Percentiles rank a stretch among this genome's conserved stretches.
These are phyloP conservation scores for Drechslera avenae DNA, from an alignment of 2,329 filamentous ascomycete species.

Conservation along the genomic window DNA sequence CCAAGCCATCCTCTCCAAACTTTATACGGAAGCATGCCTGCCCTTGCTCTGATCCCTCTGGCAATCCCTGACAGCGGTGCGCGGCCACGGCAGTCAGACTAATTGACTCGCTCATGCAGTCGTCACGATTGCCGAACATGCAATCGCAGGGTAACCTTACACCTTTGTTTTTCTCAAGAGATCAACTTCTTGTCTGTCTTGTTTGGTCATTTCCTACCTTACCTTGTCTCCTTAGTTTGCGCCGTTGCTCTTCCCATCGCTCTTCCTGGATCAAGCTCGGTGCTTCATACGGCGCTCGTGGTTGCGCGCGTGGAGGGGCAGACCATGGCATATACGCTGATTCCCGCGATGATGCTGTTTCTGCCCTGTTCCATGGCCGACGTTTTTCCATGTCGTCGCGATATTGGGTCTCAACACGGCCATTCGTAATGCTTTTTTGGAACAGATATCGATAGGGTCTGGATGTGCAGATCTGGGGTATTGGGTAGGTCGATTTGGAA, in stretches of 20 bases:
- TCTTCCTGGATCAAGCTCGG: slow-evolving; percentile 15
- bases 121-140: slow-evolving; percentile 1
- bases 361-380: too few relatives aligned
- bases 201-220: background rate
- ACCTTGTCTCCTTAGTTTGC: slow-evolving; percentile 4
- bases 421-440: too few relatives aligned
- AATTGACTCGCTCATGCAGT: background rate
- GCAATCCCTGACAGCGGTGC: background rate
- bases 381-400: too few relatives aligned
- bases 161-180: too few relatives aligned
- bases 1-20: background rate
- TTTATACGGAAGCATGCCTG: background rate
- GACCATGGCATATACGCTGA: too few relatives aligned
- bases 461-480: too few relatives aligned
- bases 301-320: background rate
- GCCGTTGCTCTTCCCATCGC: slow-evolving; percentile 8
- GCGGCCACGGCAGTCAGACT: background rate
- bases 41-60: background rate
- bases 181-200: too few relatives aligned
- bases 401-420: too few relatives aligned
- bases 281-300: background rate
- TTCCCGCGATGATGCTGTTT: too few relatives aligned
- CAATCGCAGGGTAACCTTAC: background rate
- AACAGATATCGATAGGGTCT: too few relatives aligned
- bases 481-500: too few relatives aligned